Base-by-base conservation (phyloP, 1,139 yeast genomes). In the Ashbya aceris region DNA sequence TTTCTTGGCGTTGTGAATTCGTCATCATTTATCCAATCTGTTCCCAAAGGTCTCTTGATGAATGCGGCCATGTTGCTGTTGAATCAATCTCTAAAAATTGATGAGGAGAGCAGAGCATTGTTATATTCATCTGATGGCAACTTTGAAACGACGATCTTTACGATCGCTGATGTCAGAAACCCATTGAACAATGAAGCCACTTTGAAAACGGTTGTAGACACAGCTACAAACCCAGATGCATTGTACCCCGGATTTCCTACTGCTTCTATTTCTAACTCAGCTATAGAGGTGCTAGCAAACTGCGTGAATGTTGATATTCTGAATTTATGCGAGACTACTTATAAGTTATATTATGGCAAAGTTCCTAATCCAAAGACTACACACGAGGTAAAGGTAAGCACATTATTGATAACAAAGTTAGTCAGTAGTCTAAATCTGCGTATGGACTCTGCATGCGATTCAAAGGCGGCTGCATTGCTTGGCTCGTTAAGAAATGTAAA, bases 301-400 rank as follows among this genome's bases (percentile, higher is more conserved):
- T 69, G 80, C 13, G 55, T 81, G 26, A 59, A 66, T 33, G 79
- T 74, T 55, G 93, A 83, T 55, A 64, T 79, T 13, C 56, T 71
- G 10, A 61, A 71, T n/a, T 61, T 80, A 41, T 73, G 81, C 2
- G 77, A 76, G 47, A 71, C 73, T 45, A 71, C 81, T 13, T 61
- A 62, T 31, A 61, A 68, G 27, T 59, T 80, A 12, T 67, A 70
- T 28, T 49, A 52, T 8, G 64, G 59, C 0, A 52, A 50, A 12
- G 56, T 56, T 2, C 61, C 62, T 8, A 65, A 66, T 38, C 56
- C 59, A 3, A 70, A 41, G 27, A 34, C 37, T 9, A 14, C 37
- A 14, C 27, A 34, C 7, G 37, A 34, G 14, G 37, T 74, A 0
- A 43, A 40, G 33, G 40, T 43, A 4, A 33, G 36, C 14, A 38